phyloP scores from a whole-genome alignment of 2,329 filamentous ascomycete species.

The Colletotrichum abscissum region DNA sequence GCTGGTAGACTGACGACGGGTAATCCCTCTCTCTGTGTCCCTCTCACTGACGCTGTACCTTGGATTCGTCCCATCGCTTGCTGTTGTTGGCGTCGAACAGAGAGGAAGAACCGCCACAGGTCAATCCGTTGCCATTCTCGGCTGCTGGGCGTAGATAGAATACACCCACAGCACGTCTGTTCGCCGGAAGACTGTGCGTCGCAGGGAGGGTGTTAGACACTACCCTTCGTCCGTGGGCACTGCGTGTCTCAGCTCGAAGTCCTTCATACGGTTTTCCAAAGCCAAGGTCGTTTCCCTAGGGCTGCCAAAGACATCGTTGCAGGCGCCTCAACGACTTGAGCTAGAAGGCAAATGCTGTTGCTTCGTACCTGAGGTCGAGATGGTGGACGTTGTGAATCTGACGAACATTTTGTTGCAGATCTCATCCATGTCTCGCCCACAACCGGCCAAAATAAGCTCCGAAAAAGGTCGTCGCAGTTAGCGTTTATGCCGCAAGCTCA shows the following conservation, averaged over 20 bases:
- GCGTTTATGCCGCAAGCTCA: constrained; percentile 17
- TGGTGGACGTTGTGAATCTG: not conserved
- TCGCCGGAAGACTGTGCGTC: constrained; percentile 32
- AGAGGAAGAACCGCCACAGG: not conserved
- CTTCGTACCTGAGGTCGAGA: constrained; percentile 6
- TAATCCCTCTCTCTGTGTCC: not conserved
- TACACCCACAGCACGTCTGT: constrained; percentile 14
- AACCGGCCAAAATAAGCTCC: constrained; percentile 14
- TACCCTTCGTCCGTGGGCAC: constrained; percentile 15
- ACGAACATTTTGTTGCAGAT: constrained; percentile 27
- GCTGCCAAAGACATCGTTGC: not conserved
- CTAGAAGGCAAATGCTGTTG: not conserved
- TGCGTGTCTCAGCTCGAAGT: constrained; percentile 34
- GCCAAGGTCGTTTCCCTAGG: not conserved
- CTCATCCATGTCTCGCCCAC: constrained; percentile 14
- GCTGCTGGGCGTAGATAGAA: not conserved
- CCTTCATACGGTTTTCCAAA: constrained; percentile 21
- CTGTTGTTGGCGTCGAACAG: not conserved
- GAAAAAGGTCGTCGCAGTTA: constrained; percentile 11
- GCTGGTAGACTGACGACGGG: not conserved
- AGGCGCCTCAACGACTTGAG: not conserved
- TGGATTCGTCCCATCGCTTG: constrained; percentile 17
- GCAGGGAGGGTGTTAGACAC: constrained; percentile 17
- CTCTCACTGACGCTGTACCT: constrained; percentile 5
- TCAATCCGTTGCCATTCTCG: not conserved